Evolutionary conservation across 1,284 basidiomycete species (phyloP).

Genomic region (Xerocomus minutiporus): DNA sequence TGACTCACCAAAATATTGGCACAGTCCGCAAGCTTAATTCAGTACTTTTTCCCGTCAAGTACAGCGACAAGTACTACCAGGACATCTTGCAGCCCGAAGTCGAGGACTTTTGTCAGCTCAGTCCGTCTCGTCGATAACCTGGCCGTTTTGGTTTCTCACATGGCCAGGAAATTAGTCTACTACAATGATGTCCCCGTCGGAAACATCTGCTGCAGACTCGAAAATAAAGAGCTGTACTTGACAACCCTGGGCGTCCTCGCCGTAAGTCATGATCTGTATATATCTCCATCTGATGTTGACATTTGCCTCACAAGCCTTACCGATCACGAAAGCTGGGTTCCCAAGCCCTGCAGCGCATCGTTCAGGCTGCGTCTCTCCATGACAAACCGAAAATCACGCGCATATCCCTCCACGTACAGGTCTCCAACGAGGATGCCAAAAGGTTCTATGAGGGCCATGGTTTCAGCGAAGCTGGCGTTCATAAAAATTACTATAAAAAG

Average conservation of each 20-base stretch:
- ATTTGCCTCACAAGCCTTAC: conserved; percentile 55
- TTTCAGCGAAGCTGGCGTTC: conserved; percentile 59
- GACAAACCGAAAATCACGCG: conserved; percentile 57
- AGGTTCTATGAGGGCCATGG: conserved; percentile 75
- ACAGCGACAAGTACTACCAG: conserved; percentile 77
- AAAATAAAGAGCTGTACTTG: conserved; percentile 68
- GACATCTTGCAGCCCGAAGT: conserved; percentile 66
- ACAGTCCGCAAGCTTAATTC: conserved; percentile 78
- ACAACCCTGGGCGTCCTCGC: conserved; percentile 84
- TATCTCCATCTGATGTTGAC: conserved; percentile 14
- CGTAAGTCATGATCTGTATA: conserved; percentile 43
- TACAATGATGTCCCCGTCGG: conserved; percentile 83
- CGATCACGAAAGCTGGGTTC: conserved; percentile 69
- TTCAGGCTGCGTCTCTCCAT: conserved; percentile 55
- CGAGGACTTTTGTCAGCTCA: conserved; percentile 77
- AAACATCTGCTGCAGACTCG: conserved; percentile 74
- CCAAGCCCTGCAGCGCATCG: conserved; percentile 57
- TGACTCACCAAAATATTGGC: conserved; percentile 76
- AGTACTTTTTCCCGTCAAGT: conserved; percentile 76
- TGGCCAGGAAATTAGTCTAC: conserved; percentile 52
- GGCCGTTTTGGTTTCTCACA: conserved; percentile 22
- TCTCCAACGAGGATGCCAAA: conserved; percentile 67
- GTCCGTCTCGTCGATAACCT: conserved; percentile 36
- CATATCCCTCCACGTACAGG: conserved; percentile 76
- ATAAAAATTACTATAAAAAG: conserved; percentile 78